Evolutionary conservation across 2,329 filamentous ascomycete genomes (phyloP), one percentile per base, ranked within the genome.

Genomic region (Colletotrichum australisinense): DNA sequence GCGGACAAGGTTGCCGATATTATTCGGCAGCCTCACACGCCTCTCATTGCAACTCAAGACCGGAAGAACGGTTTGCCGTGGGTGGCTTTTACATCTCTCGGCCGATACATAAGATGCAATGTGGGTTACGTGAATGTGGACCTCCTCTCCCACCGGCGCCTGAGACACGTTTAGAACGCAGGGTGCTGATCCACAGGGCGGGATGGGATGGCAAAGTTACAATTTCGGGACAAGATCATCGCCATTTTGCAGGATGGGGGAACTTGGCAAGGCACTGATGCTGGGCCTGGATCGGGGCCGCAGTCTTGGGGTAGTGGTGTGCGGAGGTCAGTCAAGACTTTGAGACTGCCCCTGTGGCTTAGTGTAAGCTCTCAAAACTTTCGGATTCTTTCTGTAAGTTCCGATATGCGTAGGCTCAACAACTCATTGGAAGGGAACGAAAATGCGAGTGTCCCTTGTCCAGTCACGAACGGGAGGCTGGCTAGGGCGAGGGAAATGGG

Each of bases 121-220:
- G 42, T 49, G 59, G 59, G 19, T 63, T 9, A 32, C 38, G 6
- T 52, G 59, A 46, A 63, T 63, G 59, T 63, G 59, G 59, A 49
- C 59, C 14, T 12, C 28, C 5, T 16, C 26, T 7, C 19, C 19
- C 42, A 49, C 42, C 42, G 19, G 42, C 42, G 42, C 42, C 19
- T 49, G 59, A 63, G 12, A n/a, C 42, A 14, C 24, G 38, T 26
- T 12, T 63, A 19, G 59, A 46, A 7, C 19, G 2, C 5, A 63
- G 42, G 16, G 59, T 63, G 3, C 4, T 49, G 38, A 49, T 63
- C 42, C 28, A 52, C 19, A 63, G 38, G 4, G 59, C 19, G 42
- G 38, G 38, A 42, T 16, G 5, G 38, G 16, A 52, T 19, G 59
- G 59, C 9, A 38, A 14, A 19, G 38, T 16, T 19, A n/a, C 11